phyloP scores from a whole-genome alignment of 1,139 yeast species.

The Blastobotrys petasosporus region DNA sequence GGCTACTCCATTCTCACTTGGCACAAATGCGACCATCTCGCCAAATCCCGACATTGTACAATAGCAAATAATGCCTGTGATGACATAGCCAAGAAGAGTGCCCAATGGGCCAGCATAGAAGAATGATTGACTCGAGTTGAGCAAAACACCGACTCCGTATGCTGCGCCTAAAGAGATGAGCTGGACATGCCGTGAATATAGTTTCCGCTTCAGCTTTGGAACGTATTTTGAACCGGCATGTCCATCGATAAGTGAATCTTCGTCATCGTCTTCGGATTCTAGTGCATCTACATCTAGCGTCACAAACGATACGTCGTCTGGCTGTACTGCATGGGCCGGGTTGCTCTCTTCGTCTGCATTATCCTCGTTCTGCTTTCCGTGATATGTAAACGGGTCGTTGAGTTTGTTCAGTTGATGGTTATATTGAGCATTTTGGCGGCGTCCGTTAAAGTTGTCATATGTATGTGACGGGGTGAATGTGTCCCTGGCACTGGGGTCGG shows the following conservation, averaged over 20 bases:
- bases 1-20: conserved; percentile 66
- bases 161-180: conserved; percentile 83
- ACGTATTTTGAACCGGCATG: conserved; percentile 5
- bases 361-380: conserved; percentile 13
- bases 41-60: conserved; percentile 72
- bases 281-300: conserved; percentile 24
- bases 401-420: conserved; percentile 26
- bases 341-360: conserved; percentile 12
- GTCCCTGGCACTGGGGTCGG: conserved; percentile 12
- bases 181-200: conserved; percentile 66
- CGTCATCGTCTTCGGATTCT: conserved; percentile 22
- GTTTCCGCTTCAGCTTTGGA: conserved; percentile 41
- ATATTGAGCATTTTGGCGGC: conserved; percentile 25
- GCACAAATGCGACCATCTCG: conserved; percentile 80
- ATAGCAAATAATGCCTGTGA: conserved; percentile 62
- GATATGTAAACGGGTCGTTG: conserved; percentile 23
- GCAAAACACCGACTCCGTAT: conserved; percentile 72
- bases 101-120: conserved; percentile 82
- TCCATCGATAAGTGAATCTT: conserved; percentile 6
- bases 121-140: conserved; percentile 74
- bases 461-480: conserved; percentile 24
- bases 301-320: conserved; percentile 22
- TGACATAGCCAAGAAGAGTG: conserved; percentile 58
- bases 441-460: conserved; percentile 28
- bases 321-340: conserved; percentile 6